Evolutionary conservation across 768 basidiomycete species (phyloP).

Genomic region (Baorangia bicolor): DNA sequence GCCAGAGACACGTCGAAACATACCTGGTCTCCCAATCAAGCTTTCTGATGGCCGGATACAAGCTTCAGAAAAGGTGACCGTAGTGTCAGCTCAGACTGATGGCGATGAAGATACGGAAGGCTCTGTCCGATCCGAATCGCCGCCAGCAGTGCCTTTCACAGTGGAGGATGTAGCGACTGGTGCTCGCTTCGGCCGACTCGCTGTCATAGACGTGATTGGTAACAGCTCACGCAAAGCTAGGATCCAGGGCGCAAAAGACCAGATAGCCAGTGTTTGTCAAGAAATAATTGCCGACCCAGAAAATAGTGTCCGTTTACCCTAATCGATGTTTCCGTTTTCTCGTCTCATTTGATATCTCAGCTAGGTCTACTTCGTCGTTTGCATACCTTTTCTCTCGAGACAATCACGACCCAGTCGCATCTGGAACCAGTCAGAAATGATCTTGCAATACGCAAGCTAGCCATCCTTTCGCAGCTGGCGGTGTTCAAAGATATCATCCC

Average conservation of each 20-base stretch:
- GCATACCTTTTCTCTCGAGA: conserved; percentile 81
- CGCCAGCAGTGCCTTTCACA: conserved; percentile 25
- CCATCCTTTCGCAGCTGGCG: conserved; percentile 86
- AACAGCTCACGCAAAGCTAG: conserved; percentile 64
- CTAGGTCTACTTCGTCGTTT: conserved; percentile 86
- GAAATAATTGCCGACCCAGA: conserved; percentile 95
- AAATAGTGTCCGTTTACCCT: conserved; percentile 66
- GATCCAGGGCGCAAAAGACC: conserved; percentile 83
- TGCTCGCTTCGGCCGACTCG: conserved; percentile 82
- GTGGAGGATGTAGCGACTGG: conserved; percentile 79
- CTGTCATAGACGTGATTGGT: conserved; percentile 68
- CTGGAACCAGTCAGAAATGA: conserved; percentile 78
- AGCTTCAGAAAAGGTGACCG: conserved; percentile 43
- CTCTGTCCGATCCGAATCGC: conserved; percentile 32
- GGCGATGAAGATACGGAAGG: conserved; percentile 36
- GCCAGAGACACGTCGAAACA: conserved; percentile 45
- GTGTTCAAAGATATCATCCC: conserved; percentile 97
- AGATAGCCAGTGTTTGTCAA: conserved; percentile 91
- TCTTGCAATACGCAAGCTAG: conserved; percentile 77
- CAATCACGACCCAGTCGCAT: conserved; percentile 67
- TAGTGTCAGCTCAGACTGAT: conserved; percentile 21
- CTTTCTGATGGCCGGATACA: conserved; percentile 77
- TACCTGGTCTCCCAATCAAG: conserved; percentile 82
- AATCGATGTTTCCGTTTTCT: not conserved
- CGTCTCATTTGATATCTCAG: conserved; percentile 41